Evolutionary conservation across 2,329 filamentous ascomycete species (phyloP).

Genomic region (Capronia epimyces): DNA sequence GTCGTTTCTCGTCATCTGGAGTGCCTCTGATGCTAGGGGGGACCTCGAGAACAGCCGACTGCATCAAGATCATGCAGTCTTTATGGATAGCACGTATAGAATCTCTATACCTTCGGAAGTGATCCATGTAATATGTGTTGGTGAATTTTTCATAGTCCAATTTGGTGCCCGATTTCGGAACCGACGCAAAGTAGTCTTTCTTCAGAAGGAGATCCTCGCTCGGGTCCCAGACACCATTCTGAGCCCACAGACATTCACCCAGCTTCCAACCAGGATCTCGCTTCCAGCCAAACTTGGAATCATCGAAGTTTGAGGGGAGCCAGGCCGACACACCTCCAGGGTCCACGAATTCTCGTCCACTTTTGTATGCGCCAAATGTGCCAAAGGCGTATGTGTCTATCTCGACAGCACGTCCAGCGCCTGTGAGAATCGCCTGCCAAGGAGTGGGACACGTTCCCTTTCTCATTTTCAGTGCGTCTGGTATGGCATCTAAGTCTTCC

Average conservation of each 20-base stretch:
- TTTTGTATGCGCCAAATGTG: slow-evolving; percentile 84
- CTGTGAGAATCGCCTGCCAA: slow-evolving; percentile 87
- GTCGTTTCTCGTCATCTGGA: slow-evolving; percentile 76
- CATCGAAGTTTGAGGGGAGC: slow-evolving; percentile 77
- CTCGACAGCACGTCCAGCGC: slow-evolving; percentile 85
- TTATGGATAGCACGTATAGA: slow-evolving; percentile 71
- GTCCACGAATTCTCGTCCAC: slow-evolving; percentile 74
- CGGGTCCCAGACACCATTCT: slow-evolving; percentile 92
- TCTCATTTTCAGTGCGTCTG: slow-evolving; percentile 80
- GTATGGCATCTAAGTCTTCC: slow-evolving; percentile 73
- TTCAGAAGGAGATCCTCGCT: slow-evolving; percentile 67
- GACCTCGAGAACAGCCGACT: slow-evolving; percentile 86
- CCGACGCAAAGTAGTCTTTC: slow-evolving; percentile 82
- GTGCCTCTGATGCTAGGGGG: slow-evolving; percentile 85
- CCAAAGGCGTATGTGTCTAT: slow-evolving; percentile 92
- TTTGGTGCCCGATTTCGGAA: slow-evolving; percentile 65
- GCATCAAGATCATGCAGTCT: slow-evolving; percentile 79
- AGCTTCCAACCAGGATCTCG: slow-evolving; percentile 83
- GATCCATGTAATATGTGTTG: slow-evolving; percentile 84
- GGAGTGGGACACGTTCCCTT: slow-evolving; percentile 90
- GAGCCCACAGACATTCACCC: slow-evolving; percentile 94
- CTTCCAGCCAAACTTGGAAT: slow-evolving; percentile 83
- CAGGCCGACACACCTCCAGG: slow-evolving; percentile 80
- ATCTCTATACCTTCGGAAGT: slow-evolving; percentile 70
- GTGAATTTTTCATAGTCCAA: slow-evolving; percentile 83